Percentiles rank a stretch among this genome's conserved stretches.
phyloP scores from a whole-genome alignment of 1,139 yeast genomes.

The Yamadazyma taylorii region DNA sequence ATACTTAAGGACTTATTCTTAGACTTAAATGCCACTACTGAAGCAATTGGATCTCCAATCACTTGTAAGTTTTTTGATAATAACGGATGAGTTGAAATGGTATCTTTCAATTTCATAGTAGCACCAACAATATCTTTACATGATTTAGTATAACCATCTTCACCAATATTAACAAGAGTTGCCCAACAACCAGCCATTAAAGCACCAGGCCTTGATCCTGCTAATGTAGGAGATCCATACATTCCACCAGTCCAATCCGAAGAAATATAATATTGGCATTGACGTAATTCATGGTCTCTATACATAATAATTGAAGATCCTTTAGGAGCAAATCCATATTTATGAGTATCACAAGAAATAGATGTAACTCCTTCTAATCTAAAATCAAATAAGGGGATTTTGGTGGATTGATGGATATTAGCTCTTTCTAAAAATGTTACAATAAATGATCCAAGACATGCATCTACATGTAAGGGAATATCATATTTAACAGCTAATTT shows the following conservation, averaged over 20 bases:
- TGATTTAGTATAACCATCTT: constrained; percentile 68
- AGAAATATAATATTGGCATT: constrained; percentile 79
- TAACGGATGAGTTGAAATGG: constrained; percentile 43
- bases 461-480: constrained; percentile 91
- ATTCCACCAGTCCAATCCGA: constrained; percentile 94
- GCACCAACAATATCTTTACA: constrained; percentile 69
- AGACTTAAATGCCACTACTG: constrained; percentile 79
- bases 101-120: constrained; percentile 55
- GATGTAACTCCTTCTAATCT: constrained; percentile 94
- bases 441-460: constrained; percentile 90
- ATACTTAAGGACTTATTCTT: constrained; percentile 47
- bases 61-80: constrained; percentile 47
- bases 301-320: constrained; percentile 95
- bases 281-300: constrained; percentile 62
- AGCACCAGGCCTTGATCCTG: constrained; percentile 98
- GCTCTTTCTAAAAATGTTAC: constrained; percentile 76
- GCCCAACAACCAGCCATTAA: constrained; percentile 98
- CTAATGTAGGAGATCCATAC: constrained; percentile 94
- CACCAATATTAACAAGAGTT: constrained; percentile 77
- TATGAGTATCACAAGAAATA: constrained; percentile 95
- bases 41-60: constrained; percentile 80
- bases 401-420: constrained; percentile 41
- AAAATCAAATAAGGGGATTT: constrained; percentile 77
- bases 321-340: constrained; percentile 97
- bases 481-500: constrained; percentile 59